Conservation (phyloP, 495 filamentous ascomycete genomes). For the Aspergillus funiculosus region DNA sequence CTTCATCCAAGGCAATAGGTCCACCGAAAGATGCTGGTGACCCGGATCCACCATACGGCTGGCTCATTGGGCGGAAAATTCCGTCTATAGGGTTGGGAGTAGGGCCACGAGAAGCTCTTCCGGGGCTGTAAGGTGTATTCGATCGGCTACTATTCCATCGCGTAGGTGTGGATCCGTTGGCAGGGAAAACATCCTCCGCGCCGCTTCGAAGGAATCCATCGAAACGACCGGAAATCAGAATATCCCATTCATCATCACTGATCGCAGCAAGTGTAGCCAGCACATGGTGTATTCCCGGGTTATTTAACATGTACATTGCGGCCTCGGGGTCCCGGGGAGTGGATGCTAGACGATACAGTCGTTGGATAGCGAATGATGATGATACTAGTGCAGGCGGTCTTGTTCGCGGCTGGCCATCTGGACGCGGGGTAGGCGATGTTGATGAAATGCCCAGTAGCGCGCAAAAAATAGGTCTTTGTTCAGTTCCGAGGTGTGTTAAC, state of each 20-base stretch:
- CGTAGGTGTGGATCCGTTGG: constrained; percentile 12
- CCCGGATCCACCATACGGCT: constrained; percentile 29
- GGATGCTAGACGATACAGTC: constrained; percentile 68
- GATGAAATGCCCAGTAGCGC: constrained; percentile 67
- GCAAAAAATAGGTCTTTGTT: constrained; percentile 72
- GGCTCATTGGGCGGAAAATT: constrained; percentile 35
- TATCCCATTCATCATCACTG: constrained; percentile 87
- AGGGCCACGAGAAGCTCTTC: constrained; percentile 35
- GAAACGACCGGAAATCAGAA: constrained; percentile 90
- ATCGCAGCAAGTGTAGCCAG: constrained; percentile 84
- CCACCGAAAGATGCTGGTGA: constrained; percentile 46
- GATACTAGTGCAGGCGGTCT: constrained; percentile 64
- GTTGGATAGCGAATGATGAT: constrained; percentile 69
- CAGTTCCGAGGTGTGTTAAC: constrained; percentile 72
- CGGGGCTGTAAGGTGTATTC: constrained; percentile 39
- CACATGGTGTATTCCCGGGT: constrained; percentile 75
- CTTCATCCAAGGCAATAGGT: constrained; percentile 85
- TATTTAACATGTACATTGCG: constrained; percentile 81
- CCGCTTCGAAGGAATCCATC: constrained; percentile 96
- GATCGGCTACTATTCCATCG: constrained; percentile 39
- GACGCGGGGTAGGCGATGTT: constrained; percentile 37
- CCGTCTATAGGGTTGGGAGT: constrained; percentile 37
- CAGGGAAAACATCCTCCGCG: constrained; percentile 57
- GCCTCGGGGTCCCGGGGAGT: constrained; percentile 77
- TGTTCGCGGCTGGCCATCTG: constrained; percentile 46